Conservation (phyloP, 495 filamentous ascomycete species). For the Acidomyces sp. region DNA sequence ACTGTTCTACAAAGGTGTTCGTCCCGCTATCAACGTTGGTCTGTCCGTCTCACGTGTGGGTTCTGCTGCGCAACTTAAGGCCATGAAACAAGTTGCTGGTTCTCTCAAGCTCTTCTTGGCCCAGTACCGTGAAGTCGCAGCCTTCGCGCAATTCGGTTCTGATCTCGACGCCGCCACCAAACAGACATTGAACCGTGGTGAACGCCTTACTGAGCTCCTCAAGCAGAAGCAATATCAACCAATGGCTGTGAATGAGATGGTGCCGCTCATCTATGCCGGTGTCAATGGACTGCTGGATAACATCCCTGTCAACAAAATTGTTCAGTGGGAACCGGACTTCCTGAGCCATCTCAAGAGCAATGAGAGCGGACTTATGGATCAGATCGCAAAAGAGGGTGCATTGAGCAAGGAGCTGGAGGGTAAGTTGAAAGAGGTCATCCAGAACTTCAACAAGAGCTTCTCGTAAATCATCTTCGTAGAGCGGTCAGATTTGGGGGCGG, state of each 20-base stretch:
- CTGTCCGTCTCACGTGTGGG: slow-evolving; percentile 99
- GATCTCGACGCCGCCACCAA: slow-evolving; percentile 98
- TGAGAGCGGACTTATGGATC: slow-evolving; percentile 67
- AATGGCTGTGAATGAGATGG: slow-evolving; percentile 99
- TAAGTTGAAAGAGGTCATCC: slow-evolving; percentile 67
- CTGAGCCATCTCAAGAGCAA: slow-evolving; percentile 78
- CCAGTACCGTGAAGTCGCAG: slow-evolving; percentile 99
- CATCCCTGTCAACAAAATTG: slow-evolving; percentile 76
- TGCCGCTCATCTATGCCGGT: slow-evolving; percentile 98
- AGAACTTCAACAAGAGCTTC: slow-evolving; percentile 89
- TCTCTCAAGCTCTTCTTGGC: slow-evolving; percentile 99
- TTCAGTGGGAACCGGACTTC: slow-evolving; percentile 88
- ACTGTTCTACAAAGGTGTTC: slow-evolving; percentile 99
- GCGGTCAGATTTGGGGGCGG: no score
- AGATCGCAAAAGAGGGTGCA: slow-evolving; percentile 92
- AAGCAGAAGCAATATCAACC: slow-evolving; percentile 99
- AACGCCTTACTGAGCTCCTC: slow-evolving; percentile 96
- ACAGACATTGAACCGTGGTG: slow-evolving; percentile 96
- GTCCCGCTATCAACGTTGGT: slow-evolving; percentile 99
- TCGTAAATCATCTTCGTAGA: slow-evolving; percentile 14
- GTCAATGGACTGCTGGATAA: slow-evolving; percentile 88
- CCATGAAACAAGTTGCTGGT: slow-evolving; percentile 99
- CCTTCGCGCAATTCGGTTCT: slow-evolving; percentile 99
- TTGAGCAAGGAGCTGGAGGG: slow-evolving; percentile 89
- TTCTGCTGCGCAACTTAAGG: slow-evolving; percentile 98